Percentiles rank a stretch among this genome's conserved stretches.
Evolutionary conservation across 2,329 filamentous ascomycete species (phyloP).

Genomic region (Pochonia chlamydosporia): DNA sequence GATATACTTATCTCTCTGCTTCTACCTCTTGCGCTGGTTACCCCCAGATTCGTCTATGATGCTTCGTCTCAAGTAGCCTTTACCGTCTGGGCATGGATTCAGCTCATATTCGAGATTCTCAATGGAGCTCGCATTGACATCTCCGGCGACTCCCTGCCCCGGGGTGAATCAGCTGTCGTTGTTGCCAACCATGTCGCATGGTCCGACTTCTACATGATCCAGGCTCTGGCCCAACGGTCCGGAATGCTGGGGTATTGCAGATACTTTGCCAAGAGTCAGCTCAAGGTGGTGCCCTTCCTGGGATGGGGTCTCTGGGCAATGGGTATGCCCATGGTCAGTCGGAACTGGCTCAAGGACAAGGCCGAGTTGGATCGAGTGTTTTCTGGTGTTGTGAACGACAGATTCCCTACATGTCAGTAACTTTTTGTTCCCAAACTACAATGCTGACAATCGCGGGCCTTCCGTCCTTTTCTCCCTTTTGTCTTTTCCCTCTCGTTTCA

Average conservation of each 20-base stretch:
- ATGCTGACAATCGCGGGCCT: too few species aligned
- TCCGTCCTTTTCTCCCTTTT: too few species aligned
- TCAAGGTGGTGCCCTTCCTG: slow-evolving; percentile 53
- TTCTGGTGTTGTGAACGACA: slow-evolving; percentile 41
- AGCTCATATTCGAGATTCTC: slow-evolving; percentile 46
- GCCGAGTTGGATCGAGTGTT: slow-evolving; percentile 53
- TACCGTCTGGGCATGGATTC: slow-evolving; percentile 52
- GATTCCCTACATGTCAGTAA: slow-evolving; percentile 53
- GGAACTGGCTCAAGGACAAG: slow-evolving; percentile 53
- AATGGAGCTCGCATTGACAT: slow-evolving; percentile 49
- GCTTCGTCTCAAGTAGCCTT: slow-evolving; percentile 48
- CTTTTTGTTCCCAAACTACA: background rate
- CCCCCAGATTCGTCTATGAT: slow-evolving; percentile 46
- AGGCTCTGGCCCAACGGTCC: slow-evolving; percentile 45
- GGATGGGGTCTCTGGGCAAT: slow-evolving; percentile 61
- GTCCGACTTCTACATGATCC: slow-evolving; percentile 61
- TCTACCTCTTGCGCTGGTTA: slow-evolving; percentile 39
- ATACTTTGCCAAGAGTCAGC: slow-evolving; percentile 57
- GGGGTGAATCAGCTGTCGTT: slow-evolving; percentile 53
- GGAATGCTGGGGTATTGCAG: slow-evolving; percentile 56
- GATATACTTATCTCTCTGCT: slow-evolving; percentile 45
- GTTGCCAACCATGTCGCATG: slow-evolving; percentile 56
- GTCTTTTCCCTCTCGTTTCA: background rate
- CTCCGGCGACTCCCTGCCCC: slow-evolving; percentile 45
- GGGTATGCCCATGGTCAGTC: slow-evolving; percentile 57